Evolutionary conservation across 1,139 yeast species (phyloP), one percentile per base, ranked within the genome.

Genomic region (Magnusiomyces starmeri): DNA sequence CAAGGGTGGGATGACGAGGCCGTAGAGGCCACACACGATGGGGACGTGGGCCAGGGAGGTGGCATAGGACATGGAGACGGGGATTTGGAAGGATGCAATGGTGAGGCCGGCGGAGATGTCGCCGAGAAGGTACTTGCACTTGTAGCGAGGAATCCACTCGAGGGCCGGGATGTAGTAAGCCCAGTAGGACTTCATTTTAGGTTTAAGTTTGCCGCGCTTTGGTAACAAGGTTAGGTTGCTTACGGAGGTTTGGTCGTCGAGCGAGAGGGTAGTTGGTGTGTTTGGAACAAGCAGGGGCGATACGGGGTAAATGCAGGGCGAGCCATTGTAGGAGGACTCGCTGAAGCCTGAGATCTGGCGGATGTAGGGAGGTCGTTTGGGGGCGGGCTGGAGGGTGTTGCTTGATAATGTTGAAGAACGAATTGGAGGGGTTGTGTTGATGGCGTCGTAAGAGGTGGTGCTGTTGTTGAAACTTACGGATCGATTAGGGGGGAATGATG

Each of bases 31-130:
- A 56, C 89, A 83, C 1, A 85, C 70, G 0, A 96, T 88, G 2
- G 96, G 96, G 1, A 89, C 94, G 64, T 85, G 89, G 1, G 97
- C 97, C 53, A 92, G 75, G 0, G 96, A 83, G 0, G 90, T 83
- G 3, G 97, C 95, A 63, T 87, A 90, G 0, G 96, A 86, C 66
- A 92, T 75, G 12, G 90, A 85, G 53, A 92, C 72, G 0, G 98
- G 98, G 42, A 92, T 80, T 66, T 90, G 97, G 67, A 90, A 92
- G 20, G 95, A 85, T 0, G 96, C 96, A 44, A 90, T 68, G 0
- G 97, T 83, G 16, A 89, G 64, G 0, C 98, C 97, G 1, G 96
- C 96, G 18, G 85, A 69, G 24, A 87, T 62, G 61, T 92, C 98
- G 14, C 95, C 89, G 2, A 82, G 55, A 42, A 88, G 75, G 59